A percentile compares a stretch with the other conserved stretches of the same genome.
phyloP scores from a whole-genome alignment of 805 yeast genomes.

The Metschnikowia reukaufii region DNA sequence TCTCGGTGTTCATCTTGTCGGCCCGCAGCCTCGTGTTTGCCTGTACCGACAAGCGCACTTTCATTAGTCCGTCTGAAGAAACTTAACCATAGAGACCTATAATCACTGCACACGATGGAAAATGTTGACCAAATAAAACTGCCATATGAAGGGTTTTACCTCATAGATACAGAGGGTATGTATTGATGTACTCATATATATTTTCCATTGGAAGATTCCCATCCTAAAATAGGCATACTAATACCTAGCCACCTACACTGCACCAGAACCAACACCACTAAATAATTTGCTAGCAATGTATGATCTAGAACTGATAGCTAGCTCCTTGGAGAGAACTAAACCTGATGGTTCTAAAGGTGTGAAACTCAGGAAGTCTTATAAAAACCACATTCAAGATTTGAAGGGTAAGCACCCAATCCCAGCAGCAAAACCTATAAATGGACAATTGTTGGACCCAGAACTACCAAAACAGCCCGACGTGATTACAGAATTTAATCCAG shows the following conservation, averaged over 20 bases:
- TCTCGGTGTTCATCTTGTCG: background rate
- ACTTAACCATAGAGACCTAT: background rate
- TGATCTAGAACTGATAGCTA: constrained; percentile 64
- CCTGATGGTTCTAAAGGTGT: constrained; percentile 90
- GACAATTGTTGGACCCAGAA: constrained; percentile 38
- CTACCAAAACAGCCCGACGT: constrained; percentile 43
- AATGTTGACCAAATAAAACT: constrained; percentile 8
- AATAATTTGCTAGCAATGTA: constrained; percentile 71
- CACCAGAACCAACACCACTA: constrained; percentile 66
- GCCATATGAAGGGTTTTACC: constrained; percentile 21
- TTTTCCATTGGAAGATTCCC: too few species aligned
- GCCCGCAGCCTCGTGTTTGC: background rate
- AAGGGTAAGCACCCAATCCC: constrained; percentile 78
- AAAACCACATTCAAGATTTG: constrained; percentile 84
- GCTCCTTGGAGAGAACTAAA: constrained; percentile 81
- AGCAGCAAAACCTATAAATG: constrained; percentile 37
- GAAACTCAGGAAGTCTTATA: constrained; percentile 90
- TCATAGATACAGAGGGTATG: constrained; percentile 24
- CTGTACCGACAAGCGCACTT: background rate
- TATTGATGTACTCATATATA: too few species aligned
- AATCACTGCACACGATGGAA: constrained; percentile 6
- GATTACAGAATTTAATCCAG: constrained; percentile 50
- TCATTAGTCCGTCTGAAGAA: background rate
- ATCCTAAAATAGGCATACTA: constrained; percentile 9
- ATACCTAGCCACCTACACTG: constrained; percentile 32